Percentiles rank a stretch among this genome's conserved stretches.
These are phyloP conservation scores for Cairneyella variabilis DNA, from an alignment of 495 filamentous ascomycete species.

Conservation along the genomic window DNA sequence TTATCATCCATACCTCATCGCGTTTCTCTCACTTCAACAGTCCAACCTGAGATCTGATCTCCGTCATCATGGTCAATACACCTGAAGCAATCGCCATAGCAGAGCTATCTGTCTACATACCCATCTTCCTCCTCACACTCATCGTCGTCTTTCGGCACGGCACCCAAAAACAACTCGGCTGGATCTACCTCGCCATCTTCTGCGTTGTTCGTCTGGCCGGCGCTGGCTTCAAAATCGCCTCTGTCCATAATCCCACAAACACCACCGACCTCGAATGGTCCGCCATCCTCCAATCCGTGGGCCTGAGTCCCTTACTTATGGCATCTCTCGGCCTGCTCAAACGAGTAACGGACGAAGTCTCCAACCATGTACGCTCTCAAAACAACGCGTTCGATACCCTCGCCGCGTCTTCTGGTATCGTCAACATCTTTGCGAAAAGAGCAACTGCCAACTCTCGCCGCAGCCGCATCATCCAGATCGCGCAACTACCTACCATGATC, in stretches of 20 bases:
- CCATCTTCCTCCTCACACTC: constrained; percentile 20
- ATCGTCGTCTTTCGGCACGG: constrained; percentile 18
- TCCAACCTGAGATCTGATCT: no score
- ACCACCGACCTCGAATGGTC: constrained; percentile 21
- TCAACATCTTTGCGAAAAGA: constrained; percentile 9
- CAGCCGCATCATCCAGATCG: constrained; percentile 22
- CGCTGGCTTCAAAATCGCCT: constrained; percentile 19
- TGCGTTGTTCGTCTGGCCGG: constrained; percentile 17
- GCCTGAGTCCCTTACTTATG: constrained; percentile 22
- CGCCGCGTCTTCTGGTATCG: neutral
- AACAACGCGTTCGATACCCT: neutral
- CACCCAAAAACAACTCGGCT: constrained; percentile 22
- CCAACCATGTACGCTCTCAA: constrained; percentile 6
- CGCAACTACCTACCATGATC: constrained; percentile 17
- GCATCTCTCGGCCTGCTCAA: constrained; percentile 23
- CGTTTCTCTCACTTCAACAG: no score
- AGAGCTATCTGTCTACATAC: constrained; percentile 23
- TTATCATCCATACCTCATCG: no score
- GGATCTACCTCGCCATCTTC: constrained; percentile 24
- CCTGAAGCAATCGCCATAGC: constrained; percentile 11
- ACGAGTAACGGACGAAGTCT: constrained; percentile 21
- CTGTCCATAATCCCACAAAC: constrained; percentile 10
- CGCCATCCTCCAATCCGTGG: constrained; percentile 20
- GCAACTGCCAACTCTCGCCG: constrained; percentile 20
- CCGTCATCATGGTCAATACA: constrained; percentile 12